Base-by-base conservation (phyloP, 495 filamentous ascomycete genomes). In the Podospora pseudoanserina region DNA sequence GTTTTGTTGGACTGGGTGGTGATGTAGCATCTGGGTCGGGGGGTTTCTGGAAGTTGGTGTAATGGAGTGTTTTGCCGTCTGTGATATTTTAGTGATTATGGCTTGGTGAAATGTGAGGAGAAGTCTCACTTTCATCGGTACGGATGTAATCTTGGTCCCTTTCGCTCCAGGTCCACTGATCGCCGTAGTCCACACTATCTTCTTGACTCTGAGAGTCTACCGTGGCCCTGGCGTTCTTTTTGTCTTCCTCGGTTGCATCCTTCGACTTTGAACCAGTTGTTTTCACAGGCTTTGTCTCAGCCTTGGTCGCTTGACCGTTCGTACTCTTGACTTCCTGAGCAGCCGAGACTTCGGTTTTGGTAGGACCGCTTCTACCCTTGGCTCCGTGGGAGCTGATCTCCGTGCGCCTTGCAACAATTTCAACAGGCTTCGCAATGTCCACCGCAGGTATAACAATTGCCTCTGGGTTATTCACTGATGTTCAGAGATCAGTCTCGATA, bases 161-260 rank as follows among this genome's bases (percentile, higher is more conserved):
- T 7, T 3, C 15, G 23, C 65, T 58, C 70, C 70, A 72, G 0
- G 63, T 53, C 70, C 70, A 72, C 23, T 28, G 70, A 16, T 56
- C 34, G 13, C 70, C 67, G 27, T 72, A 72, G 39, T 69, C 57
- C 57, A 63, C 67, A 44, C 30, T 61, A 4, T 49, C 61, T 16
- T 19, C 61, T 6, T 68, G 59, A 13, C 6, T 56, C 7, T 28
- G 4, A 34, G 23, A 3, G 1, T 56, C 2, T 5, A 28, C 15
- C 4, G 39, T 3, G 28, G 58, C 2, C 27, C 39, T 28, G 64
- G 60, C 61, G 23, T 63, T 20, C n/a, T 32, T 58, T 63, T 34
- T 20, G 28, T 5, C n/a, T 6, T 65, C 19, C 30, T 13, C 44
- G 55, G n/a, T 27, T 11, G 26, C 15, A 58, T 15, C 39, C 15